Evolutionary conservation across 495 filamentous ascomycete genomes (phyloP).

Genomic region (Penicillium longicatenatum): DNA sequence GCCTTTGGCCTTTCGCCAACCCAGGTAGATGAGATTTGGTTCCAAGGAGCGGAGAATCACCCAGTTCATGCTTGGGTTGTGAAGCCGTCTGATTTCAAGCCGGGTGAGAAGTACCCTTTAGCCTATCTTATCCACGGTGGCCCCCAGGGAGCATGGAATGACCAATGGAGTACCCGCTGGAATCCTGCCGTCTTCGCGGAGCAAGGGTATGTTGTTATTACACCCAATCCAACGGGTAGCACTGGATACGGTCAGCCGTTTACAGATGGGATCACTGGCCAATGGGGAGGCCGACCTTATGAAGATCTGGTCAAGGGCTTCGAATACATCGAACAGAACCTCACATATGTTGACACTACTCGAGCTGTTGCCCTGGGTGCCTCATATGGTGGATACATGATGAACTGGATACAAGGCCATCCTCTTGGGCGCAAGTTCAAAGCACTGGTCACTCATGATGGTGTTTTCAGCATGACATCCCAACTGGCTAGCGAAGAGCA

Average conservation of each 20-base stretch:
- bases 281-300: conserved; percentile 84
- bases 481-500: conserved; percentile 82
- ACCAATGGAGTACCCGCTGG: conserved; percentile 87
- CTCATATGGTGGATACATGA: conserved; percentile 87
- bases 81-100: conserved; percentile 77
- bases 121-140: conserved; percentile 87
- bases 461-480: conserved; percentile 76
- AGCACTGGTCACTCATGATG: conserved; percentile 89
- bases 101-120: conserved; percentile 74
- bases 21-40: conserved; percentile 74
- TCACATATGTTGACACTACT: conserved; percentile 73
- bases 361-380: conserved; percentile 83
- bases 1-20: conserved; percentile 65
- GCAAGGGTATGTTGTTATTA: conserved; percentile 84
- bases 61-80: conserved; percentile 78
- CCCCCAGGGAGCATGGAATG: conserved; percentile 82
- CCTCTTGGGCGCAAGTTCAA: conserved; percentile 72
- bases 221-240: conserved; percentile 86
- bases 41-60: conserved; percentile 59
- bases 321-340: conserved; percentile 70
- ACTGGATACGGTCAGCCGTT: conserved; percentile 84
- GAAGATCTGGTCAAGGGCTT: conserved; percentile 78
- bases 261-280: conserved; percentile 70
- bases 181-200: conserved; percentile 91
- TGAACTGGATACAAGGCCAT: conserved; percentile 63